phyloP scores from a whole-genome alignment of 2,329 filamentous ascomycete species.

The Tothia fuscella region DNA sequence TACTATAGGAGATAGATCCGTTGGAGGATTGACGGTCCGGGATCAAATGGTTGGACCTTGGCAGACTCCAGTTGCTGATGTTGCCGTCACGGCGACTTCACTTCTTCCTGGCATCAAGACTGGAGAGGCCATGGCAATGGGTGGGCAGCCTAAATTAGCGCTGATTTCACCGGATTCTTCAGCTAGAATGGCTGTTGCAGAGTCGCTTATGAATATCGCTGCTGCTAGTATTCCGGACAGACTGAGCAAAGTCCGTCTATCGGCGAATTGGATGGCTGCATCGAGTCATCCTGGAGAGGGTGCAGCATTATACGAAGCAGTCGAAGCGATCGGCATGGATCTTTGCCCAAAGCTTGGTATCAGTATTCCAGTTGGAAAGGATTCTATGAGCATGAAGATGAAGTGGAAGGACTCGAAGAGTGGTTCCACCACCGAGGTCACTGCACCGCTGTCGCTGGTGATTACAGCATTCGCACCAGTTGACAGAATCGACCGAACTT shows the following conservation, averaged over 20 bases:
- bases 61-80: conserved; percentile 90
- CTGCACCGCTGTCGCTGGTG: conserved; percentile 79
- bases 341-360: conserved; percentile 84
- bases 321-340: conserved; percentile 84
- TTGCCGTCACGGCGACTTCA: conserved; percentile 80
- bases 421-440: conserved; percentile 68
- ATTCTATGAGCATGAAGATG: conserved; percentile 98
- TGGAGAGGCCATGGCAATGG: conserved; percentile 97
- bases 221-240: conserved; percentile 65
- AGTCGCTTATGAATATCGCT: conserved; percentile 85
- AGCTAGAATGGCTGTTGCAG: conserved; percentile 89
- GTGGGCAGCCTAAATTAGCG: conserved; percentile 79
- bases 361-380: conserved; percentile 92
- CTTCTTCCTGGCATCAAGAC: conserved; percentile 60
- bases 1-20: conserved; percentile 86
- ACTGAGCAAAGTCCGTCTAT: conserved; percentile 70
- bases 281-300: conserved; percentile 86
- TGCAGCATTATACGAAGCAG: conserved; percentile 83
- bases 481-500: conserved; percentile 70
- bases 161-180: conserved; percentile 84
- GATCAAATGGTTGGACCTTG: conserved; percentile 96
- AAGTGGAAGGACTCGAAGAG: conserved; percentile 68
- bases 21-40: conserved; percentile 75
- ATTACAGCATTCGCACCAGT: conserved; percentile 86
- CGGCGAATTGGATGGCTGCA: conserved; percentile 99